Conservation (phyloP, 2,329 filamentous ascomycete species). For the Aspergillus quadricinctus region DNA sequence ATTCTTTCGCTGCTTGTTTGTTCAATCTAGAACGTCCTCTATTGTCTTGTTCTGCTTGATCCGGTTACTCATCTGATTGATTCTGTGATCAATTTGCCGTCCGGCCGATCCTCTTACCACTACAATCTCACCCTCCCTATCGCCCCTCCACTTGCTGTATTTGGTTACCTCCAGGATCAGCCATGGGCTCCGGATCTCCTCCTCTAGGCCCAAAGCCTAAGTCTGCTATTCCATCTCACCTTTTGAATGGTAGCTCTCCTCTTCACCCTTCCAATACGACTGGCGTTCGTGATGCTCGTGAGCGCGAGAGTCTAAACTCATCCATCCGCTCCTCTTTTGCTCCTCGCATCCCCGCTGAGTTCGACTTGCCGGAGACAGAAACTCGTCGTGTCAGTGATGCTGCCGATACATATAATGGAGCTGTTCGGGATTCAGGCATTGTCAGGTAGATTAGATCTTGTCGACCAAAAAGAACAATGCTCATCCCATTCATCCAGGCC, state of each 20-base stretch:
- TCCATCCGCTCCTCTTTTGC: conserved; percentile 57
- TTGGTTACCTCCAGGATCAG: conserved; percentile 3
- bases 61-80: not conserved
- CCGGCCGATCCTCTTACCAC: not conserved
- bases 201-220: conserved; percentile 45
- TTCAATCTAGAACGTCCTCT: not conserved
- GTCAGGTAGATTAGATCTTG: conserved; percentile 21
- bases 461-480: not conserved
- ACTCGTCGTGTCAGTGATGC: conserved; percentile 14
- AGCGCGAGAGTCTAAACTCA: conserved; percentile 55
- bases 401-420: conserved; percentile 13
- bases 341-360: conserved; percentile 31
- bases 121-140: not conserved
- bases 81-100: not conserved
- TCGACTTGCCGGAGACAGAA: conserved; percentile 20
- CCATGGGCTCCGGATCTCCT: conserved; percentile 44
- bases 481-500: conserved; percentile 17
- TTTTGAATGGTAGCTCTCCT: conserved; percentile 53
- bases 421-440: conserved; percentile 14
- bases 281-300: conserved; percentile 48
- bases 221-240: conserved; percentile 53
- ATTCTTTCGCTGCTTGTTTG: not conserved
- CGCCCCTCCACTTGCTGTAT: not conserved
- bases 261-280: conserved; percentile 42
- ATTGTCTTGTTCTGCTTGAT: not conserved